phyloP scores from a whole-genome alignment of 768 basidiomycete genomes.

The Pulveroboletus sp. region DNA sequence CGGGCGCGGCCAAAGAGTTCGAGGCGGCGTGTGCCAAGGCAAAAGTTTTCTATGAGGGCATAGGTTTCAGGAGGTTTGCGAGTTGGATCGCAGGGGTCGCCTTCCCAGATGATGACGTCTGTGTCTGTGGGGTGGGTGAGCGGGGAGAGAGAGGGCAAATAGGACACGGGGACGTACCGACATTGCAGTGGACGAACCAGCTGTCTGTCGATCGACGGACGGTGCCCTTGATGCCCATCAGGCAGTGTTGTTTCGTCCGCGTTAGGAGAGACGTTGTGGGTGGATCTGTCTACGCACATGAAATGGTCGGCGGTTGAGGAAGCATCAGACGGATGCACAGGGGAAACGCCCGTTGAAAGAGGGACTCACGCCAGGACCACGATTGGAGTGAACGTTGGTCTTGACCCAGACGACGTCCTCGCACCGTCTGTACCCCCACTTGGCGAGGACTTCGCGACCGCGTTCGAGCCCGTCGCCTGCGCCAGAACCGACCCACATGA shows the following conservation, averaged over 20 bases:
- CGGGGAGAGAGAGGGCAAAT: background rate
- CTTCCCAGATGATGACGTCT: conserved; percentile 96
- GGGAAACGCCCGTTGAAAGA: too few species aligned
- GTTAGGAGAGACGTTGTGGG: conserved; percentile 84
- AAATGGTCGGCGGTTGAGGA: too few species aligned
- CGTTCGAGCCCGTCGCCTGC: conserved; percentile 87
- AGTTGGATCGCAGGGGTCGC: conserved; percentile 77
- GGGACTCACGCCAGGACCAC: conserved; percentile 65
- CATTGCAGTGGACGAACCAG: conserved; percentile 98
- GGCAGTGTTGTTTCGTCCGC: conserved; percentile 91
- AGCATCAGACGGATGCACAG: too few species aligned
- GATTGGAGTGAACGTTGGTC: conserved; percentile 72
- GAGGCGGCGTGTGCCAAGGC: conserved; percentile 85
- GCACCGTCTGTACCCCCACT: conserved; percentile 92
- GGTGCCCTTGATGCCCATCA: conserved; percentile 96
- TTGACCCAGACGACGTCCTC: conserved; percentile 99
- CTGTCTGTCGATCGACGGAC: conserved; percentile 91
- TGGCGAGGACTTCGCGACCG: conserved; percentile 84
- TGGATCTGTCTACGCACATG: conserved; percentile 64
- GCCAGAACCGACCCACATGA: conserved; percentile 94
- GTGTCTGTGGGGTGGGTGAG: conserved; percentile 58
- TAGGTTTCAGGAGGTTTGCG: conserved; percentile 95
- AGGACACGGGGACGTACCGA: conserved; percentile 53
- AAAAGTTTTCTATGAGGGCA: conserved; percentile 95
- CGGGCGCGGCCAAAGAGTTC: conserved; percentile 79